phyloP scores from a whole-genome alignment of 2,329 filamentous ascomycete genomes.

The Sporothrix dimorphospora region DNA sequence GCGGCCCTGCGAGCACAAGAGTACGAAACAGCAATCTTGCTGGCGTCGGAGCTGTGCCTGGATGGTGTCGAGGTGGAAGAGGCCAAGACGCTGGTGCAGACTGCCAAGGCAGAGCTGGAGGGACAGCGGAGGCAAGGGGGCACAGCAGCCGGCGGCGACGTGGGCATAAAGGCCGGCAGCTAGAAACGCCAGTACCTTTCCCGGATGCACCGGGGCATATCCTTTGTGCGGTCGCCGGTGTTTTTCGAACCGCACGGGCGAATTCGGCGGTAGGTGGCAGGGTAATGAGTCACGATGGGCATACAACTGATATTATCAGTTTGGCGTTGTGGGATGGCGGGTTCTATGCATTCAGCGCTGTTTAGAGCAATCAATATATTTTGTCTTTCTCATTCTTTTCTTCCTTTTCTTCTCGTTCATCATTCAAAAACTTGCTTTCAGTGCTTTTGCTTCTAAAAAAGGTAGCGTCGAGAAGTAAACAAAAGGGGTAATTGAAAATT shows the following conservation, averaged over 20 bases:
- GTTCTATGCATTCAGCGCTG: neutral
- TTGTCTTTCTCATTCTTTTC: neutral
- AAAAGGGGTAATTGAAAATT: constrained; percentile 21
- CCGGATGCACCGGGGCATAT: neutral
- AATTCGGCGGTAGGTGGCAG: neutral
- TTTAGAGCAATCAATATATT: constrained; percentile 8
- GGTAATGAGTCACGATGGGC: constrained; percentile 9
- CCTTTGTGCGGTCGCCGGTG: neutral
- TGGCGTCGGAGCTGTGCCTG: constrained; percentile 90
- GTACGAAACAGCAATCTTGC: constrained; percentile 72
- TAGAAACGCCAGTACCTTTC: neutral
- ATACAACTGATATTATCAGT: neutral
- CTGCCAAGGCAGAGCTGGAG: constrained; percentile 78
- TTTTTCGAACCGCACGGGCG: neutral
- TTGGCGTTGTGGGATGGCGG: constrained; percentile 6
- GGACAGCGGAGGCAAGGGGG: neutral
- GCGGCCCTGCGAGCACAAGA: constrained; percentile 77
- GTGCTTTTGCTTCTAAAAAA: neutral
- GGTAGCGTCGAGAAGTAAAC: neutral
- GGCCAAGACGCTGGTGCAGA: constrained; percentile 87
- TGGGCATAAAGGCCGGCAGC: neutral
- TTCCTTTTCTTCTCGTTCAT: neutral
- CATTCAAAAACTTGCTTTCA: neutral
- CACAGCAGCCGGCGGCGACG: neutral
- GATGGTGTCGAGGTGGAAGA: constrained; percentile 97